Evolutionary conservation across 805 yeast species (phyloP).

Genomic region (Saccharomycopsis synnaedendra): DNA sequence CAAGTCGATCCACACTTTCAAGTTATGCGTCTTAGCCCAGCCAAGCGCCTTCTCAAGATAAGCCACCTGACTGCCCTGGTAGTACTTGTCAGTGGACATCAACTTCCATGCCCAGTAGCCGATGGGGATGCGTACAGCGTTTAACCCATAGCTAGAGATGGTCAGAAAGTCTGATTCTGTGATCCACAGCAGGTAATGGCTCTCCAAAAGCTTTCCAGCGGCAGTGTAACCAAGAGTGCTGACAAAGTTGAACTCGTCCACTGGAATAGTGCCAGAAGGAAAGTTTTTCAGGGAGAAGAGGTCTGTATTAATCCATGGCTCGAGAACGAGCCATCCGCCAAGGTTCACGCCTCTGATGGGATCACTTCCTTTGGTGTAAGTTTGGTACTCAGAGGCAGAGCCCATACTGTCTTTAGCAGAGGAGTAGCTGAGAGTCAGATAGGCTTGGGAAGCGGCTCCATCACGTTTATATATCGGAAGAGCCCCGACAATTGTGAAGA

Average conservation of each 20-base stretch:
- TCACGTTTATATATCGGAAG: too few relatives aligned
- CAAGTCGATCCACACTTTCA: slow-evolving; percentile 64
- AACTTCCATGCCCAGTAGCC: slow-evolving; percentile 61
- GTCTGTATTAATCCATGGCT: slow-evolving; percentile 61
- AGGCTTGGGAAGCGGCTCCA: slow-evolving; percentile 1
- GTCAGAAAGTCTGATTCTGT: slow-evolving; percentile 45
- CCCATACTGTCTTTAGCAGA: neutral
- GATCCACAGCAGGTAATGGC: slow-evolving; percentile 49
- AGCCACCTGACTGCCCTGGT: slow-evolving; percentile 44
- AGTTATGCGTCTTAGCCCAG: slow-evolving; percentile 54
- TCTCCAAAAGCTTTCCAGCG: slow-evolving; percentile 30
- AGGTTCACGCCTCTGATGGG: slow-evolving; percentile 35
- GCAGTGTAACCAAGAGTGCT: slow-evolving; percentile 34
- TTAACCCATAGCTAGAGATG: slow-evolving; percentile 44
- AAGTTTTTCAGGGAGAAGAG: slow-evolving; percentile 32
- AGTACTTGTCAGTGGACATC: slow-evolving; percentile 45
- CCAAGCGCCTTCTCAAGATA: slow-evolving; percentile 53
- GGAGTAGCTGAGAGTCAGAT: neutral
- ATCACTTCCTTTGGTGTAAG: slow-evolving; percentile 2
- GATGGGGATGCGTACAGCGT: slow-evolving; percentile 62
- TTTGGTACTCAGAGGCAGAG: slow-evolving; percentile 2
- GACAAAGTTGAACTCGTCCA: slow-evolving; percentile 51
- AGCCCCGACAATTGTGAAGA: too few relatives aligned
- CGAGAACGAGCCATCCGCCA: slow-evolving; percentile 68
- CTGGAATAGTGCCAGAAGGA: slow-evolving; percentile 32